These are phyloP conservation scores for Syzygium aromaticum DNA, from an alignment of 345 rosid genomes.

Conservation along the genomic window DNA sequence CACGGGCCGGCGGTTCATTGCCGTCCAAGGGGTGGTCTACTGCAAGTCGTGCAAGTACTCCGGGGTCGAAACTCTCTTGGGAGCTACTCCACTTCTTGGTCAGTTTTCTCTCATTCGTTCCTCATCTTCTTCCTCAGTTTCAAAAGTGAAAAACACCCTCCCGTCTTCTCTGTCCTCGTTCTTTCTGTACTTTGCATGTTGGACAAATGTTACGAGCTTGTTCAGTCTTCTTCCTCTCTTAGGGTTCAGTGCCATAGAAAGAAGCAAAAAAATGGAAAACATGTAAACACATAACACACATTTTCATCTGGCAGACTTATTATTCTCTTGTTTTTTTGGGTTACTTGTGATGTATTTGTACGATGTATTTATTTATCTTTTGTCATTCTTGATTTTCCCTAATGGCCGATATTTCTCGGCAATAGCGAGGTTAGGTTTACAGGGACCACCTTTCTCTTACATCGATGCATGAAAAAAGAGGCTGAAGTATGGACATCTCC, in stretches of 20 bases:
- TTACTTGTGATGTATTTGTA: neutral
- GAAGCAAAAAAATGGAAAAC: neutral
- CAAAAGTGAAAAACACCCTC: neutral
- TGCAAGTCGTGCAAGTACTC: constrained; percentile 87
- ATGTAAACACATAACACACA: neutral
- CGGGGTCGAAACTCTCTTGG: constrained; percentile 41
- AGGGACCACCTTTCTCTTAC: neutral
- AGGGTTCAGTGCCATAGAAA: neutral
- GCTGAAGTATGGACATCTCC: neutral
- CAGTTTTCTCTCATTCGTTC: neutral
- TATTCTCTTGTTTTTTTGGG: neutral
- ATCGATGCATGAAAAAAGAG: neutral
- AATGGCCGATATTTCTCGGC: neutral
- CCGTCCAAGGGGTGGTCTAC: constrained; percentile 70
- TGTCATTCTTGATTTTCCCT: neutral
- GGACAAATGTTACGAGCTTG: neutral
- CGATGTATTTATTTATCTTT: neutral
- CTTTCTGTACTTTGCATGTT: neutral
- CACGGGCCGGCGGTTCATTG: constrained; percentile 45
- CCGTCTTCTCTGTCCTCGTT: neutral
- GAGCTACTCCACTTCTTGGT: constrained; percentile 65
- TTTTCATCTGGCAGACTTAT: neutral
- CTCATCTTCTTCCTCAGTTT: neutral
- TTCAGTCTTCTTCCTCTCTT: neutral
- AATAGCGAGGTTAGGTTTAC: neutral